Conservation (phyloP, 352 stramenopile species). For the Pythium phragmitis region DNA sequence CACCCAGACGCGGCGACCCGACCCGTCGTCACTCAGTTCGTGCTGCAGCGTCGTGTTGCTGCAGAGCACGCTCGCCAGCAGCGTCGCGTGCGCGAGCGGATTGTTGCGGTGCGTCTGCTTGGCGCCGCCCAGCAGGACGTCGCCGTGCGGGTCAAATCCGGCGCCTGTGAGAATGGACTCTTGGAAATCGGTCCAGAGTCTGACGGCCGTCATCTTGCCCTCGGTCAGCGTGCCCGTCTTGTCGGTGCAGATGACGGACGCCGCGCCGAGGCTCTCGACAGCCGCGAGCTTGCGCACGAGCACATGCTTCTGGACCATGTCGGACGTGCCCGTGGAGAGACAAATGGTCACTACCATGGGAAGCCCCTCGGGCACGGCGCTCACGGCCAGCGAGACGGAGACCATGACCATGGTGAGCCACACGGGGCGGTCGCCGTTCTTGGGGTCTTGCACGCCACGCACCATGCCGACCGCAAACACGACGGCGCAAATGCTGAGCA, state of each 20-base stretch:
- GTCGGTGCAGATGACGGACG: constrained; percentile 92
- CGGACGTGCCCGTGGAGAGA: constrained; percentile 61
- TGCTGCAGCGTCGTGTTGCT: constrained; percentile 74
- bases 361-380: constrained; percentile 73
- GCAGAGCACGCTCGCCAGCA: constrained; percentile 64
- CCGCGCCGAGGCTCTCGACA: constrained; percentile 84
- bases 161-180: constrained; percentile 66
- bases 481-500: constrained; percentile 81
- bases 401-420: constrained; percentile 95
- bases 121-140: constrained; percentile 43
- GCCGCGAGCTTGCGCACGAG: constrained; percentile 86
- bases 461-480: constrained; percentile 90
- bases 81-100: constrained; percentile 39
- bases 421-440: constrained; percentile 72
- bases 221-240: constrained; percentile 95
- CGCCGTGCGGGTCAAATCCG: constrained; percentile 55
- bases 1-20: constrained; percentile 28
- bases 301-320: constrained; percentile 78
- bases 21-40: constrained; percentile 37
- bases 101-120: constrained; percentile 30
- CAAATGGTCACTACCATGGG: constrained; percentile 86
- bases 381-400: constrained; percentile 85
- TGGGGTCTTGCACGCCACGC: constrained; percentile 46
- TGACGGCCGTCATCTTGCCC: constrained; percentile 81
- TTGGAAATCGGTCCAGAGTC: constrained; percentile 70